Conservation (phyloP, 2,329 filamentous ascomycete genomes). For the Cladosporium colombiae region DNA sequence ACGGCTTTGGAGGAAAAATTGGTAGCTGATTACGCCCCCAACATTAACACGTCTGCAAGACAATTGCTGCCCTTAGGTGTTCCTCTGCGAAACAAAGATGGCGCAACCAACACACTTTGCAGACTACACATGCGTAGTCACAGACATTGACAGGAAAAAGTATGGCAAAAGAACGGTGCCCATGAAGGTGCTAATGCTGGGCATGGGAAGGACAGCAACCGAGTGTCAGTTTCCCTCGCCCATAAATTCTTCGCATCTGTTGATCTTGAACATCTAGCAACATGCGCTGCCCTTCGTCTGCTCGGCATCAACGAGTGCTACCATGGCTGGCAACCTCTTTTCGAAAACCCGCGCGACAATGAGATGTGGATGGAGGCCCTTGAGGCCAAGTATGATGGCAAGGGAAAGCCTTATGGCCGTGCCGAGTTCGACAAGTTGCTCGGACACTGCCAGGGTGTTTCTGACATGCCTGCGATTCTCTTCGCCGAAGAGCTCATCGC, state of each 20-base stretch:
- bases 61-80: too few species aligned
- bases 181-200: constrained; percentile 68
- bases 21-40: too few species aligned
- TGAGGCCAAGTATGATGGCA: constrained; percentile 25
- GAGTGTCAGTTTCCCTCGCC: constrained; percentile 51
- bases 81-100: too few species aligned
- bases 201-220: constrained; percentile 66
- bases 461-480: constrained; percentile 23
- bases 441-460: constrained; percentile 52
- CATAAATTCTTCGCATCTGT: too few species aligned
- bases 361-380: constrained; percentile 30
- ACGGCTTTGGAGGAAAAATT: too few species aligned
- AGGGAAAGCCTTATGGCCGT: constrained; percentile 6
- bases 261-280: too few species aligned
- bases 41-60: too few species aligned
- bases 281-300: constrained; percentile 54
- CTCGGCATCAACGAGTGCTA: constrained; percentile 65
- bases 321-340: constrained; percentile 59
- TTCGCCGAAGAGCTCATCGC: constrained; percentile 27
- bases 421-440: constrained; percentile 61
- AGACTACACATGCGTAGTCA: constrained; percentile 11
- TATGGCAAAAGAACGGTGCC: constrained; percentile 40
- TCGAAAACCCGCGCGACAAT: constrained; percentile 27
- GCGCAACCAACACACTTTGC: constrained; percentile 17
- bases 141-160: constrained; percentile 23